Conservation (phyloP, 2,329 filamentous ascomycete genomes). For the Lomentospora prolificans region DNA sequence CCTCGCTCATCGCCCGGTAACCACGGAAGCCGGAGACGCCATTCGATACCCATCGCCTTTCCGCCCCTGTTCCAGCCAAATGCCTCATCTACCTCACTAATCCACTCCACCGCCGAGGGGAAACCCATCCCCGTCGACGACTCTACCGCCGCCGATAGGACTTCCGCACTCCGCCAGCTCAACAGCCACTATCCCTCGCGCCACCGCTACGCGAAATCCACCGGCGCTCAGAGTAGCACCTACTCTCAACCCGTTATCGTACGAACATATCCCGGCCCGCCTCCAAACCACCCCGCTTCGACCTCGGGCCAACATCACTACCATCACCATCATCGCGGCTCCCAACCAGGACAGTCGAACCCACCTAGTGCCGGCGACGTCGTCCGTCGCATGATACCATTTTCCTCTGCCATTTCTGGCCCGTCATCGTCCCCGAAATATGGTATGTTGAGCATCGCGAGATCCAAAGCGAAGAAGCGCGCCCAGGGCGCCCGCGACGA, state of each 20-base stretch:
- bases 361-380: slow-evolving; percentile 13
- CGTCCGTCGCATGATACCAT: slow-evolving; percentile 14
- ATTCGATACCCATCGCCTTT: slow-evolving; percentile 36
- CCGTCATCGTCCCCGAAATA: slow-evolving; percentile 10
- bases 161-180: slow-evolving; percentile 50
- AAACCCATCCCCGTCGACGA: slow-evolving; percentile 47
- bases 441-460: slow-evolving; percentile 34
- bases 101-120: slow-evolving; percentile 45
- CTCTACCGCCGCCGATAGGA: slow-evolving; percentile 42
- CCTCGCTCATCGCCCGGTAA: slow-evolving; percentile 10
- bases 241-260: slow-evolving; percentile 59
- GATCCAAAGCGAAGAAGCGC: slow-evolving; percentile 27
- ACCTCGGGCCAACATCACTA: slow-evolving; percentile 21
- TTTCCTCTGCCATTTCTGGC: slow-evolving; percentile 3
- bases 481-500: slow-evolving; percentile 7
- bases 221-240: slow-evolving; percentile 45
- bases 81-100: slow-evolving; percentile 41
- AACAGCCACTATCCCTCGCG: slow-evolving; percentile 48
- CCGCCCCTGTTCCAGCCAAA: slow-evolving; percentile 38
- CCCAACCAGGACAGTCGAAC: slow-evolving; percentile 8
- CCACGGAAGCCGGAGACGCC: slow-evolving; percentile 10
- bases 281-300: slow-evolving; percentile 11
- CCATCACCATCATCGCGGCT: slow-evolving; percentile 12
- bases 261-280: slow-evolving; percentile 48
- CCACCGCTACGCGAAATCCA: slow-evolving; percentile 46